Conservation (phyloP, 176 grass and related monocot genomes). For the Triticum monococcum region DNA sequence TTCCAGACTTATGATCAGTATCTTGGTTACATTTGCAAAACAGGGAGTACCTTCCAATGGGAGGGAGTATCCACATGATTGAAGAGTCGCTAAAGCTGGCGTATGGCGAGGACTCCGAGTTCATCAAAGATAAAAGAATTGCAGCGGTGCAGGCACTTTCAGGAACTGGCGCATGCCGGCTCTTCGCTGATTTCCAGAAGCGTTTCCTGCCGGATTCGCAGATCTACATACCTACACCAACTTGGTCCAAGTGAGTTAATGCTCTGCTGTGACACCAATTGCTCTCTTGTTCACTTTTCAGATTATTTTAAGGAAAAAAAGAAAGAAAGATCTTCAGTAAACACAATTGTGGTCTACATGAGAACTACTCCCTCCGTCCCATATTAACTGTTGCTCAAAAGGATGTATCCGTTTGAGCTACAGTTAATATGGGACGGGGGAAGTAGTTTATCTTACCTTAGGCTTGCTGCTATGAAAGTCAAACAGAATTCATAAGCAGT, state of each 20-base stretch:
- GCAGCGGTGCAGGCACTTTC: constrained; percentile 89
- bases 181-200: constrained; percentile 97
- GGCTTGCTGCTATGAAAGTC: not conserved
- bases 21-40: constrained; percentile 1
- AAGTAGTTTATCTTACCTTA: not conserved
- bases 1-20: not conserved
- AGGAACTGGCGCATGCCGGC: constrained; percentile 84
- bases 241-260: constrained; percentile 86
- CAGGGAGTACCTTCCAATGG: constrained; percentile 97
- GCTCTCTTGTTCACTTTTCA: not conserved
- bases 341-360: not conserved
- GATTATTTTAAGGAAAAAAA: not conserved
- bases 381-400: too few relatives aligned
- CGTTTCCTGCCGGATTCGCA: constrained; percentile 85
- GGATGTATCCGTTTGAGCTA: too few relatives aligned
- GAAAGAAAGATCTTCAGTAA: not conserved
- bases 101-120: constrained; percentile 77
- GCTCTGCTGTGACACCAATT: not conserved
- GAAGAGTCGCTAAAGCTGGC: constrained; percentile 86
- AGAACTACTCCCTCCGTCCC: not conserved
- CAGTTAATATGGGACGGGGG: not conserved
- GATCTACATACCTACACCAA: constrained; percentile 93
- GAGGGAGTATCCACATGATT: constrained; percentile 87
- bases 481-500: not conserved
- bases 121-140: constrained; percentile 86